Conservation (phyloP, 1,284 basidiomycete species). For the Amylostereum chailletii region DNA sequence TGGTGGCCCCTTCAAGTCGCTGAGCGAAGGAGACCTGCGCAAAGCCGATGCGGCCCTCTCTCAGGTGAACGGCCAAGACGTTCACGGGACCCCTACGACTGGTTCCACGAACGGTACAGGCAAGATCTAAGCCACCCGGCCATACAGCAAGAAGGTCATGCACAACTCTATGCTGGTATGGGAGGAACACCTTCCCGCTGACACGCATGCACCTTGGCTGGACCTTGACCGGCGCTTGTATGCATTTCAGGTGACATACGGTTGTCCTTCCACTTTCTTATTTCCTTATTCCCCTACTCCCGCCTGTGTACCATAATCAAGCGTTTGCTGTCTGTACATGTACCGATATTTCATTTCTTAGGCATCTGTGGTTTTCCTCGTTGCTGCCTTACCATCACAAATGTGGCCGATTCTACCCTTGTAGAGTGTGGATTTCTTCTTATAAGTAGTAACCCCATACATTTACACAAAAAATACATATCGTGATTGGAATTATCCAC, state of each 20-base stretch:
- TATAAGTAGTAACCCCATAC: too few relatives aligned
- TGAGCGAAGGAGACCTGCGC: slow-evolving; percentile 79
- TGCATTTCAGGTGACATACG: slow-evolving; percentile 8
- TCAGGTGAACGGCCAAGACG: slow-evolving; percentile 36
- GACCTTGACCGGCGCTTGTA: slow-evolving; percentile 1
- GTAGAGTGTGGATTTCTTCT: too few relatives aligned
- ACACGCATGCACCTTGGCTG: neutral
- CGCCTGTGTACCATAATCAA: neutral
- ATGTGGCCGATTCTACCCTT: too few relatives aligned
- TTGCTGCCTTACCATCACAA: too few relatives aligned
- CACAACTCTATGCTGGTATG: too few relatives aligned
- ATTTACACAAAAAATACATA: neutral
- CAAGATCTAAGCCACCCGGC: too few relatives aligned
- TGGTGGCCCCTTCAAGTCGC: slow-evolving; percentile 63
- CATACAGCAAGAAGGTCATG: too few relatives aligned
- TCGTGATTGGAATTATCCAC: neutral
- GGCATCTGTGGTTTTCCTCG: too few relatives aligned
- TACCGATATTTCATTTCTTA: too few relatives aligned
- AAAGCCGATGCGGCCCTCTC: slow-evolving; percentile 80
- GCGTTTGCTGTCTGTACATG: neutral
- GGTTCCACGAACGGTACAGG: too few relatives aligned
- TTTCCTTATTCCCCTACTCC: slow-evolving; percentile 7
- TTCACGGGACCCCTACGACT: too few relatives aligned
- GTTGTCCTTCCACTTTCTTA: slow-evolving; percentile 6
- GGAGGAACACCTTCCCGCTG: too few relatives aligned